Conservation (phyloP, 352 stramenopile genomes). For the Pythium sukuiense region DNA sequence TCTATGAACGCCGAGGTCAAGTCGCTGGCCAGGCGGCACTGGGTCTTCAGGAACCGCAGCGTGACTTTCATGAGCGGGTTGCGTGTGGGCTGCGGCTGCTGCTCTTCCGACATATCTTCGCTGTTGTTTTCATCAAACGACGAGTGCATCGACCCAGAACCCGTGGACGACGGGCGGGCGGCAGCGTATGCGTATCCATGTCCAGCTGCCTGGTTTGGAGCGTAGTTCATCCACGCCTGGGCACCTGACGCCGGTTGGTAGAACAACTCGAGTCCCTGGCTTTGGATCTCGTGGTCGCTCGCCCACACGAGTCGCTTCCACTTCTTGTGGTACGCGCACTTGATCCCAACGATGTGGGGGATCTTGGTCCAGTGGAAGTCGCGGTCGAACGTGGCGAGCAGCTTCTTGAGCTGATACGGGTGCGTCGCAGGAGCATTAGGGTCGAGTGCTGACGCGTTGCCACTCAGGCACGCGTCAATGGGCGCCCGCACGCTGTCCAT, state of each 20-base stretch:
- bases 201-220: background rate
- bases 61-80: constrained; percentile 25
- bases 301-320: constrained; percentile 20
- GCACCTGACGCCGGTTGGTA: constrained; percentile 17
- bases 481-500: constrained; percentile 15
- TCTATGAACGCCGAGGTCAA: constrained; percentile 18
- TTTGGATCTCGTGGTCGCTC: constrained; percentile 24
- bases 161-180: constrained; percentile 19
- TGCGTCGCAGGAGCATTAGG: constrained; percentile 12
- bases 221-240: constrained; percentile 7
- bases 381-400: constrained; percentile 18
- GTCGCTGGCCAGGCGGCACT: constrained; percentile 18
- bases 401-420: constrained; percentile 27
- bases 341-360: constrained; percentile 20
- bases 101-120: constrained; percentile 15
- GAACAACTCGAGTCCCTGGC: constrained; percentile 19
- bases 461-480: constrained; percentile 18
- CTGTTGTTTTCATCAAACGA: constrained; percentile 15
- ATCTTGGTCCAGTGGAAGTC: constrained; percentile 27
- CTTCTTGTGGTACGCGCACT: constrained; percentile 25
- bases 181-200: constrained; percentile 14
- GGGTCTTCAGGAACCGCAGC: constrained; percentile 20
- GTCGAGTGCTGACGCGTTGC: constrained; percentile 1
- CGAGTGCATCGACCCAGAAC: constrained; percentile 17
- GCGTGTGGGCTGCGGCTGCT: constrained; percentile 1